Evolutionary conservation across 2,329 filamentous ascomycete genomes (phyloP).

Genomic region (Lasiodiplodia sp.): DNA sequence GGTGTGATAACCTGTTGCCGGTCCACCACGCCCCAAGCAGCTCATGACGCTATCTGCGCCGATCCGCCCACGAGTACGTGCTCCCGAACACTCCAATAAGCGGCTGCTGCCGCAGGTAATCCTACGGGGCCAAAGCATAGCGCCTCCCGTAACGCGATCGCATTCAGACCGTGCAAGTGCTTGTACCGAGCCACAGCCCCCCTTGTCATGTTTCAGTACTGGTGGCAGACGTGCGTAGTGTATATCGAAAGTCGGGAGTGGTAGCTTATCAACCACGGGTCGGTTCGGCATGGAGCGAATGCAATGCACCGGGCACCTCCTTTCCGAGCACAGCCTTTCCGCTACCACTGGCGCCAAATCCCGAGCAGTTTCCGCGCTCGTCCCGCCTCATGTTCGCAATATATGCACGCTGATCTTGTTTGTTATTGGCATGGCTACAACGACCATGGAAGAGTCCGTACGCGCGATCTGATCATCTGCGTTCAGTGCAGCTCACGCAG

Average conservation of each 20-base stretch:
- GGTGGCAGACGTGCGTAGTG: not conserved
- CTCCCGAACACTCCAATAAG: not conserved
- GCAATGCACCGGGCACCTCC: not conserved
- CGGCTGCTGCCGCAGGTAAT: not conserved
- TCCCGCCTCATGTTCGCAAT: not conserved
- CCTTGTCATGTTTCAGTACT: not conserved
- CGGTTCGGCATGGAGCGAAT: not conserved
- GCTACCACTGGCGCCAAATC: not conserved
- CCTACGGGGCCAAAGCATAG: no score
- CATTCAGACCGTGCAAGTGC: not conserved
- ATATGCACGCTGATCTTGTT: not conserved
- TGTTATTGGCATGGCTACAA: not conserved
- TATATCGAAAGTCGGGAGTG: not conserved
- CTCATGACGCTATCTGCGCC: not conserved
- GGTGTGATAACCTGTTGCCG: slow-evolving; percentile 6
- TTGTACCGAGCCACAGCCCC: not conserved
- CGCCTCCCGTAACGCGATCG: not conserved
- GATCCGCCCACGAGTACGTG: not conserved
- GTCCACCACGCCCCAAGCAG: slow-evolving; percentile 6
- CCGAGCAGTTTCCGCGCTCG: not conserved
- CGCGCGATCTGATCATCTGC: not conserved
- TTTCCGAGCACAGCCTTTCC: not conserved
- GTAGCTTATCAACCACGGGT: not conserved
- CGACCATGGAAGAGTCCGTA: not conserved
- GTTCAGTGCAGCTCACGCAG: not conserved